Evolutionary conservation across 140 eudicot species (phyloP).

Genomic region (Oenanthe javanica): DNA sequence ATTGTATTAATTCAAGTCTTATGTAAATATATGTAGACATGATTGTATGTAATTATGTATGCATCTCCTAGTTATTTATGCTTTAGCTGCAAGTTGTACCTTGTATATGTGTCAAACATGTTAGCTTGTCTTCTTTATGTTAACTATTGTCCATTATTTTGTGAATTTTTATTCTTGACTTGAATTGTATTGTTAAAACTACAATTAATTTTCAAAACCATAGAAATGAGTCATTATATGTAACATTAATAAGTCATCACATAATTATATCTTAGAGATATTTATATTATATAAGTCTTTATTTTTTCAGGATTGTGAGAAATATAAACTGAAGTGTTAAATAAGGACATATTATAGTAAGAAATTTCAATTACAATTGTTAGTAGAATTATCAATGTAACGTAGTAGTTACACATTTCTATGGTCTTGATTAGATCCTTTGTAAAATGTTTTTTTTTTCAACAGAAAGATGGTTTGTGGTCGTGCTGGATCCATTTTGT

Average conservation of each 20-base stretch:
- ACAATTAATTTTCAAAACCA: not conserved
- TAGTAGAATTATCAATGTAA: not conserved
- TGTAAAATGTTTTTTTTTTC: not conserved
- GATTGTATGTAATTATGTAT: not conserved
- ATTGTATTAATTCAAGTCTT: not conserved
- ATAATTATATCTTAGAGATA: not conserved
- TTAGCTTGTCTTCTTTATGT: not conserved
- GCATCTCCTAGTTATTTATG: not conserved
- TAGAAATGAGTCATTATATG: not conserved
- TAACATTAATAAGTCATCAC: not conserved
- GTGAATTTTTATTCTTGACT: not conserved
- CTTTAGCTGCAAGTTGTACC: not conserved
- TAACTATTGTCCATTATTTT: too few species aligned
- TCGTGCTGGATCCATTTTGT: not conserved
- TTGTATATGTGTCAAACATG: not conserved
- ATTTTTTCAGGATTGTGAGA: not conserved
- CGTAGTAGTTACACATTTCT: not conserved
- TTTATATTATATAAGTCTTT: not conserved
- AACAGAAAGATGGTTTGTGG: not conserved
- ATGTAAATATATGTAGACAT: not conserved
- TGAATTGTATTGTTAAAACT: not conserved
- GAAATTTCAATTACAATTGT: not conserved
- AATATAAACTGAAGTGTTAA: not conserved
- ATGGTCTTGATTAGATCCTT: not conserved
- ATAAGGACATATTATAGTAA: not conserved